Conservation (phyloP, 1,284 basidiomycete genomes). For the Volvariella volvacea region DNA sequence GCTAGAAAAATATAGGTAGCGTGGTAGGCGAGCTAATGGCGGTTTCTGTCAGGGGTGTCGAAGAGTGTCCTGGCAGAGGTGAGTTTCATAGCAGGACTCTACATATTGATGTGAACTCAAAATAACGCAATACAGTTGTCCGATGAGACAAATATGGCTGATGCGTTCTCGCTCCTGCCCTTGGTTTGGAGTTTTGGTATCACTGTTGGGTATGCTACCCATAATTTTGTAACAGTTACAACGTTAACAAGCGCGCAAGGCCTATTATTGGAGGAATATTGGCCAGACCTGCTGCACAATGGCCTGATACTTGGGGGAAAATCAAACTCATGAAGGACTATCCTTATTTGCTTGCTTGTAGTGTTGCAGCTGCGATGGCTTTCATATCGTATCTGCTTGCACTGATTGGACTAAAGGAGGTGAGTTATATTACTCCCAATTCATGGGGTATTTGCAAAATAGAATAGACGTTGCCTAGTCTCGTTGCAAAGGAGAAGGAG, state of each 20-base stretch:
- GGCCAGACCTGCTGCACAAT: slow-evolving; percentile 31
- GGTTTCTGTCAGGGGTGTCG: no score
- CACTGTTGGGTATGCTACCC: slow-evolving; percentile 27
- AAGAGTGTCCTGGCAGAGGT: slow-evolving; percentile 31
- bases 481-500: no score
- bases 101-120: not conserved
- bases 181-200: slow-evolving; percentile 34
- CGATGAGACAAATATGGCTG: slow-evolving; percentile 32
- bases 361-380: slow-evolving; percentile 20
- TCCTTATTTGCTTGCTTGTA: slow-evolving; percentile 39
- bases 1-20: no score
- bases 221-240: not conserved
- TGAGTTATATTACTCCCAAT: slow-evolving; percentile 7
- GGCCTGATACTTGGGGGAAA: slow-evolving; percentile 27
- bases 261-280: slow-evolving; percentile 36
- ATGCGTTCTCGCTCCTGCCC: slow-evolving; percentile 34
- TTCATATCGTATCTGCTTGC: slow-evolving; percentile 22
- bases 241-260: slow-evolving; percentile 16
- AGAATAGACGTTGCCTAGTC: no score
- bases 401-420: slow-evolving; percentile 27
- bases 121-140: no score
- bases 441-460: no score
- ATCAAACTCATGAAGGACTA: slow-evolving; percentile 23
- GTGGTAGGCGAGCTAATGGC: slow-evolving; percentile 22
- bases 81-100: not conserved